Conservation (phyloP, 441 rosid species). For the Sinapis alba region DNA sequence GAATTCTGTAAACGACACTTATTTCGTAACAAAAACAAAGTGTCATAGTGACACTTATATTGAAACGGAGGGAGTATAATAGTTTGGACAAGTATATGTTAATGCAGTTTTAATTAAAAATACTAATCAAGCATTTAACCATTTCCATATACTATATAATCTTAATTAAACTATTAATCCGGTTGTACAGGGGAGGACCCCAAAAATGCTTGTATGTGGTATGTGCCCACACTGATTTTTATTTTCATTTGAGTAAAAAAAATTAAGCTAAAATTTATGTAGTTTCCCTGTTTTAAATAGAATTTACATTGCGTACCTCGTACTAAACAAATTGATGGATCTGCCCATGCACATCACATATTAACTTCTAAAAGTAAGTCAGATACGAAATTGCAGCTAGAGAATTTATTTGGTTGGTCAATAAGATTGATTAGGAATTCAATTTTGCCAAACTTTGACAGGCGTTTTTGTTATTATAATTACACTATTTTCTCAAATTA, state of each 20-base stretch:
- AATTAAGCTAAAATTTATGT: too few species aligned
- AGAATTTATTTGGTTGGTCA: not conserved
- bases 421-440: not conserved
- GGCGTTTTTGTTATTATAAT: not conserved
- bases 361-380: conserved; percentile 1
- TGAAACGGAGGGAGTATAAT: too few species aligned
- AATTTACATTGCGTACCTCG: too few species aligned
- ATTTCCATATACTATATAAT: conserved; percentile 15
- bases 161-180: not conserved
- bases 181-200: too few species aligned
- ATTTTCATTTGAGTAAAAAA: too few species aligned
- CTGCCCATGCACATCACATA: not conserved
- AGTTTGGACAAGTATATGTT: not conserved
- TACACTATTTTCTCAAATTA: not conserved
- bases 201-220: too few species aligned
- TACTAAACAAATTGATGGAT: too few species aligned
- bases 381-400: not conserved
- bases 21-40: too few species aligned
- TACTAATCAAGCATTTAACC: conserved; percentile 2
- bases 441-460: not conserved
- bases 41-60: too few species aligned
- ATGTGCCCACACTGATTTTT: too few species aligned
- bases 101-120: not conserved
- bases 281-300: too few species aligned
- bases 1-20: too few species aligned